Base-by-base conservation (phyloP, 2,329 filamentous ascomycete species). In the Celoporthe dispersa region DNA sequence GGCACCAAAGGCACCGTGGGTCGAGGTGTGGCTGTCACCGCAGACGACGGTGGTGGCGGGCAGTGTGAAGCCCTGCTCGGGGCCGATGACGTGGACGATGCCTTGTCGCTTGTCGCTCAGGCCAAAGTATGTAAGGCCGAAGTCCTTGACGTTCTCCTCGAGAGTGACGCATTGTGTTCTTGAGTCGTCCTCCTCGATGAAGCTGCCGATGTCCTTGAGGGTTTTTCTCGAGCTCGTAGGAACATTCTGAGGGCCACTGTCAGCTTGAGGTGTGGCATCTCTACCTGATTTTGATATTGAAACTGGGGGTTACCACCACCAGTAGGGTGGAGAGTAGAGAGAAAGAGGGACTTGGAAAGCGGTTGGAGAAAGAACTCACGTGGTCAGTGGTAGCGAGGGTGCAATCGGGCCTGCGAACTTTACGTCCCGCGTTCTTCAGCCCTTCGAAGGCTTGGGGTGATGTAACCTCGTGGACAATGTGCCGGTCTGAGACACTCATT, bases 401-500 rank as follows among this genome's bases (percentile, higher is more conserved):
- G 87, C 95, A 98, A 83, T 99, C 96, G 71, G 95, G 94, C 84
- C 96, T 88, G 82, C 96, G 91, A 73, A 99, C 94, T 81, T 90
- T 89, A 73, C 96, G 91, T 74, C 90, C 90, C 64, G 96, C 94
- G 81, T 97, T 97, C 80, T 91, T 92, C 67, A 98, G 88, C 66
- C 95, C 95, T 81, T 99, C 96, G 77, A 98, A 99, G 63, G 96
- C 96, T 93, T 98, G 96, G 73, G 96, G 96, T 77, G 95, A 98
- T 76, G 96, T 99, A 80, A 99, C 96, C 86, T 99, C 96, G 81
- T 99, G 96, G 73, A 98, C 94, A 73, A 99, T 87, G 86, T 99
- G 96, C 81, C 96, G 89, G 83, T 97, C 94, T 94, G 77, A 69
- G 70, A 33, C 51, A 28, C 22, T 62, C 14, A 63, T 22, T 63